A percentile compares a stretch with the other conserved stretches of the same genome.
Evolutionary conservation across 2,329 filamentous ascomycete genomes (phyloP).

Genomic region (Trichoderma oligosporum): DNA sequence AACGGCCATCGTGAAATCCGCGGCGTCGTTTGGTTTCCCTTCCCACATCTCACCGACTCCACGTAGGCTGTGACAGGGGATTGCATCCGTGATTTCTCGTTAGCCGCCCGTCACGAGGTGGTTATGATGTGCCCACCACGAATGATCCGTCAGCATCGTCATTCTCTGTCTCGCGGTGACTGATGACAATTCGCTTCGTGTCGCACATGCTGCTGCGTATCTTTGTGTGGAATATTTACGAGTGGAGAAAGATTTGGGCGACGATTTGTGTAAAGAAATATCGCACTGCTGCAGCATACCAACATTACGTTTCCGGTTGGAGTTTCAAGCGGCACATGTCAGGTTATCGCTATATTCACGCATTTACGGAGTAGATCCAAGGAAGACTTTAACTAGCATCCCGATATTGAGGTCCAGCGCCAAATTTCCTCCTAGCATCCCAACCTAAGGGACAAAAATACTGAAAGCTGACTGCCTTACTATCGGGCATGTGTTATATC

Average conservation of each 20-base stretch:
- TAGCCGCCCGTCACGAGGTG: constrained; percentile 8
- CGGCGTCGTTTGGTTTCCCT: not conserved
- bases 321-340: not conserved
- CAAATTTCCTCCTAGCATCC: not conserved
- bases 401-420: too few relatives aligned
- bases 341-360: not conserved
- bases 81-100: not conserved
- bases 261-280: not conserved
- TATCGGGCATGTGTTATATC: not conserved
- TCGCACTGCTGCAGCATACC: not conserved
- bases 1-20: constrained; percentile 4
- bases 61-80: constrained; percentile 1
- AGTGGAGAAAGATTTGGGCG: not conserved
- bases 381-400: too few relatives aligned
- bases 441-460: not conserved
- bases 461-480: not conserved
- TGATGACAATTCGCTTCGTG: not conserved
- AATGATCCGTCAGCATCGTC: constrained; percentile 5
- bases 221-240: not conserved
- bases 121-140: constrained; percentile 1
- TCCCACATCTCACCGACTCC: constrained; percentile 3
- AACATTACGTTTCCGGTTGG: not conserved
- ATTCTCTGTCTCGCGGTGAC: not conserved
- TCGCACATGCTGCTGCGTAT: not conserved
- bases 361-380: too few relatives aligned